Conservation (phyloP, 345 rosid genomes). For the Eucalyptus regnans region DNA sequence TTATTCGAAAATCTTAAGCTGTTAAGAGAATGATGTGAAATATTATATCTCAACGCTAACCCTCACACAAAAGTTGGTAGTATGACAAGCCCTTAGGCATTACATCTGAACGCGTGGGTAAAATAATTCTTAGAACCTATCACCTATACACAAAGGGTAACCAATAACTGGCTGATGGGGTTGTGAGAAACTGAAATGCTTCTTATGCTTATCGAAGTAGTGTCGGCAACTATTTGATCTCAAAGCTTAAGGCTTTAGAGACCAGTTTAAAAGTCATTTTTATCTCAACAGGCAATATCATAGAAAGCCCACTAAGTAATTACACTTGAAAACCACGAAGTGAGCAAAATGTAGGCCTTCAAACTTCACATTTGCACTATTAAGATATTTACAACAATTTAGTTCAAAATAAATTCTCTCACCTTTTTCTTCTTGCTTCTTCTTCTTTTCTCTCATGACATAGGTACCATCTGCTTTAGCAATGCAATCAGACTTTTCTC, state of each 20-base stretch:
- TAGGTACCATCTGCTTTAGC: constrained; percentile 78
- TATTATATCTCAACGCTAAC: background rate
- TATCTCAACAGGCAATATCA: background rate
- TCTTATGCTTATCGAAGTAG: background rate
- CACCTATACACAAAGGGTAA: background rate
- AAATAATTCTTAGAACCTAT: background rate
- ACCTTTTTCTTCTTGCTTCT: constrained; percentile 95
- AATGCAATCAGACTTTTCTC: constrained; percentile 78
- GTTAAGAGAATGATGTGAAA: background rate
- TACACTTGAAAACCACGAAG: background rate
- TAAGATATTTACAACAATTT: background rate
- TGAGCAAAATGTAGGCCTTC: background rate
- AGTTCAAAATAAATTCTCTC: background rate
- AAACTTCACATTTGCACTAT: background rate
- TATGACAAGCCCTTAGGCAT: background rate
- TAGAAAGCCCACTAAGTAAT: background rate
- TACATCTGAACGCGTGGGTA: background rate
- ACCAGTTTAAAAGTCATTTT: background rate
- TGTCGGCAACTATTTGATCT: background rate
- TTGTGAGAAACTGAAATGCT: background rate
- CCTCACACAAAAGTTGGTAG: background rate
- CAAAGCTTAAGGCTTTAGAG: background rate
- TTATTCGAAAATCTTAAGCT: background rate
- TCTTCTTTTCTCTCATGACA: constrained; percentile 80
- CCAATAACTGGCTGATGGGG: background rate